Base-by-base conservation (phyloP, 2,329 filamentous ascomycete species). In the Colletotrichum australisinense region DNA sequence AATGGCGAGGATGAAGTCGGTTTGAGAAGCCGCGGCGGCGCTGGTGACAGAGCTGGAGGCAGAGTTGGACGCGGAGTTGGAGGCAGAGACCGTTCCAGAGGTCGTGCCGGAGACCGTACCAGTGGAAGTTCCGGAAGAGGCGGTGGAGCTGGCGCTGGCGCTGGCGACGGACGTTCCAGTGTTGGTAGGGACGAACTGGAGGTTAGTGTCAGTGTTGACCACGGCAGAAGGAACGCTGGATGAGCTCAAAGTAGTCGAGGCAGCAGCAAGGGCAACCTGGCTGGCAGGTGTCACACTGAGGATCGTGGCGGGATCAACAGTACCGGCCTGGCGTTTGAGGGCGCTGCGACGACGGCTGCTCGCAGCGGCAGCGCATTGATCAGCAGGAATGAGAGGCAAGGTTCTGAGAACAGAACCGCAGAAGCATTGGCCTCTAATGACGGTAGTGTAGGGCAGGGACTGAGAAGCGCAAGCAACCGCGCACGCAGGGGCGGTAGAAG, bases 1-100 rank as follows among this genome's bases (percentile, higher is more conserved):
- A 14, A 62, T 62, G 58, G 32, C n/a, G n/a, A 62, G 58, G 24
- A 68, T 35, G n/a, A 62, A 68, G 56, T 68, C 66, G 3, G 52
- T 46, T 19, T 9, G 12, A 30, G 52, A 58, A 6, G 63, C 22
- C 19, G 52, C n/a, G 32, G 52, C n/a, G 22, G 65, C 56, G 19
- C 42, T 49, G 19, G 42, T 49, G 58, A 57, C 28, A 1, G 56
- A 62, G 66, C 16, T 49, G 19, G 42, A n/a, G 24, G 38, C 26
- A 1, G 55, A 62, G 65, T 38, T 68, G 24, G 57, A 46, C 2
- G 14, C 52, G 1, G 63, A 35, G 42, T n/a, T 46, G 42, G 32
- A 46, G n/a, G 12, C 59, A 22, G 59, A 42, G 28, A n/a, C 26
- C n/a, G 32, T 55, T 16, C 46, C 26, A 22, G 42, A 49, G 26